These are phyloP conservation scores for Marasmius tenuissimus DNA, from an alignment of 1,284 basidiomycete genomes.

Conservation along the genomic window DNA sequence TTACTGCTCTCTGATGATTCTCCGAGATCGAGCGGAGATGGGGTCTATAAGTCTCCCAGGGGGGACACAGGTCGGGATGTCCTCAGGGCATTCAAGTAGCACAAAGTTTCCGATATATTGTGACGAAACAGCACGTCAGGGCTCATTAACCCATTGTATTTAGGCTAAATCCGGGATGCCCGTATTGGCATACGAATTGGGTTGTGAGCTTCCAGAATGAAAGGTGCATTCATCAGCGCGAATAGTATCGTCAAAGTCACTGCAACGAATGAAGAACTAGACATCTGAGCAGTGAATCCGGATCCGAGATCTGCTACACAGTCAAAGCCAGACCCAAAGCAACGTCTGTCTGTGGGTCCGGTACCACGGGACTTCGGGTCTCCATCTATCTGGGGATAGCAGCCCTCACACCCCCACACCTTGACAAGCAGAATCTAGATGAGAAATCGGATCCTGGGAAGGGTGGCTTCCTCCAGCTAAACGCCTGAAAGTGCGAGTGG, in stretches of 20 bases:
- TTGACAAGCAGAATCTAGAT: too few species aligned
- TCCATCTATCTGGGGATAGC: too few species aligned
- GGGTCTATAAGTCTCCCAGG: neutral
- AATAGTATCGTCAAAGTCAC: neutral
- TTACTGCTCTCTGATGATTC: too few species aligned
- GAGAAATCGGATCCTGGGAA: too few species aligned
- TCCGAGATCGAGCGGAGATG: neutral
- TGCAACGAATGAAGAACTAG: neutral
- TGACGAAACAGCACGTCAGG: neutral
- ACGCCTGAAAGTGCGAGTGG: too few species aligned
- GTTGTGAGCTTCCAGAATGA: too few species aligned
- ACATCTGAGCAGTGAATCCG: neutral
- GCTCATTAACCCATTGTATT: neutral
- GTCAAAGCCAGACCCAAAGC: neutral
- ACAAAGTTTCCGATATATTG: neutral
- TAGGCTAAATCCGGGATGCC: neutral
- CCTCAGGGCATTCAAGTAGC: neutral
- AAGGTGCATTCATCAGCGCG: too few species aligned
- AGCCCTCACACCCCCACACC: too few species aligned
- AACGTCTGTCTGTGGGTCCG: neutral
- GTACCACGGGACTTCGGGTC: too few species aligned
- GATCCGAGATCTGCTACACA: neutral
- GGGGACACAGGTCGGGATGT: neutral
- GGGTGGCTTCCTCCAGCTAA: too few species aligned
- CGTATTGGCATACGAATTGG: too few species aligned